Percentiles rank a stretch among this genome's conserved stretches.
phyloP scores from a whole-genome alignment of 352 stramenopile species.

The Elongisporangium anandrum region DNA sequence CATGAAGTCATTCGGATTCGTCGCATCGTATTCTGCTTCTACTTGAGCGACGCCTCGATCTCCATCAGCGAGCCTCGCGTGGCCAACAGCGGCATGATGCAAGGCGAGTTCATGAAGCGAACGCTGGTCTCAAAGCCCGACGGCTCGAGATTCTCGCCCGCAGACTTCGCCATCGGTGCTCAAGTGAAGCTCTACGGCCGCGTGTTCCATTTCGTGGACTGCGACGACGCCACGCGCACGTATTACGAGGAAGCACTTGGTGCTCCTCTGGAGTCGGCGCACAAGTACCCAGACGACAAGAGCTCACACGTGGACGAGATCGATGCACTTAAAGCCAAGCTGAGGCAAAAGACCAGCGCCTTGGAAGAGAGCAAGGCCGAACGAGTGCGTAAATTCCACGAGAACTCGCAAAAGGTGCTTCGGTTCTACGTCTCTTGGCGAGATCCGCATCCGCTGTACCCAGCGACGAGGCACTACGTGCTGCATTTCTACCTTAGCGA shows the following conservation, averaged over 20 bases:
- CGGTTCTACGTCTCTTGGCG: constrained; percentile 91
- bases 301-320: constrained; percentile 45
- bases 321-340: constrained; percentile 41
- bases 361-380: constrained; percentile 33
- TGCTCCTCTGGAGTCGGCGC: constrained; percentile 24
- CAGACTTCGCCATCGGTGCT: constrained; percentile 78
- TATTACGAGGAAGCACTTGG: constrained; percentile 66
- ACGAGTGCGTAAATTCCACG: constrained; percentile 65
- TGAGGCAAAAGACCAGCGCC: constrained; percentile 20
- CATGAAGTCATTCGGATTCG: constrained; percentile 26
- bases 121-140: constrained; percentile 34
- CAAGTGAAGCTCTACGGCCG: constrained; percentile 78
- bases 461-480: constrained; percentile 83
- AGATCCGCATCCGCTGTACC: constrained; percentile 88
- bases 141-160: constrained; percentile 35
- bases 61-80: constrained; percentile 85
- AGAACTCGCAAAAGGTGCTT: constrained; percentile 83
- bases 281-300: constrained; percentile 79
- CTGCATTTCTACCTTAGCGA: constrained; percentile 92
- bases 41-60: constrained; percentile 80
- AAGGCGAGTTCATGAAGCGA: constrained; percentile 88
- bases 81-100: constrained; percentile 82
- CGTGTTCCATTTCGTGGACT: constrained; percentile 84
- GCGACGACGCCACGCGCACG: constrained; percentile 78
- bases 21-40: constrained; percentile 77